Evolutionary conservation across 352 stramenopile species (phyloP).

Genomic region (Salisapilia sapeloensis): DNA sequence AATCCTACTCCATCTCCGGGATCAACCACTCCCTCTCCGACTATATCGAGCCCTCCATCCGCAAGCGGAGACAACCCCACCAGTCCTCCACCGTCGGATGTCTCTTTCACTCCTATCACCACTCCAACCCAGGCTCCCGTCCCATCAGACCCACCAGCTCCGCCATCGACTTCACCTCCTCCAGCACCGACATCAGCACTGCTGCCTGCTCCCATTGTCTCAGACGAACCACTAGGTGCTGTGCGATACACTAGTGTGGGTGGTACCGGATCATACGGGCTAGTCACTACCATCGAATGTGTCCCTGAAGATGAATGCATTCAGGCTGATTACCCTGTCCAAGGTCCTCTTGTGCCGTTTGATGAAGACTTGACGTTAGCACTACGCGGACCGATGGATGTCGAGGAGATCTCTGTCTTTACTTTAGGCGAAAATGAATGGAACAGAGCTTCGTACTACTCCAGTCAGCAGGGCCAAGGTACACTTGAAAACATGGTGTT

Average conservation of each 20-base stretch:
- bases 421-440: slow-evolving; percentile 6
- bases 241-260: slow-evolving; percentile 13
- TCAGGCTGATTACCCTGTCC: slow-evolving; percentile 11
- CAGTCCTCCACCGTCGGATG: too few relatives aligned
- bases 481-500: slow-evolving; percentile 23
- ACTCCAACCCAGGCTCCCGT: too few relatives aligned
- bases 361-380: slow-evolving; percentile 23
- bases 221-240: slow-evolving; percentile 5
- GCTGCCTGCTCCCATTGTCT: too few relatives aligned
- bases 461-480: slow-evolving; percentile 3
- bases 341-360: slow-evolving; percentile 15
- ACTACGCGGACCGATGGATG: slow-evolving; percentile 16
- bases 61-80: too few relatives aligned
- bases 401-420: slow-evolving; percentile 25
- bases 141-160: too few relatives aligned
- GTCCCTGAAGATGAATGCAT: slow-evolving; percentile 4
- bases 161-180: too few relatives aligned
- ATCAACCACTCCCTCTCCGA: too few relatives aligned
- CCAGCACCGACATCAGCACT: too few relatives aligned
- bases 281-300: slow-evolving; percentile 13
- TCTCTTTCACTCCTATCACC: too few relatives aligned
- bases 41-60: too few relatives aligned
- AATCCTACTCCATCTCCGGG: too few relatives aligned
- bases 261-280: slow-evolving; percentile 11
- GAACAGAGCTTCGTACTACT: slow-evolving; percentile 14